Evolutionary conservation across 2,329 filamentous ascomycete species (phyloP).

Genomic region (Gaeumannomyces sp.): DNA sequence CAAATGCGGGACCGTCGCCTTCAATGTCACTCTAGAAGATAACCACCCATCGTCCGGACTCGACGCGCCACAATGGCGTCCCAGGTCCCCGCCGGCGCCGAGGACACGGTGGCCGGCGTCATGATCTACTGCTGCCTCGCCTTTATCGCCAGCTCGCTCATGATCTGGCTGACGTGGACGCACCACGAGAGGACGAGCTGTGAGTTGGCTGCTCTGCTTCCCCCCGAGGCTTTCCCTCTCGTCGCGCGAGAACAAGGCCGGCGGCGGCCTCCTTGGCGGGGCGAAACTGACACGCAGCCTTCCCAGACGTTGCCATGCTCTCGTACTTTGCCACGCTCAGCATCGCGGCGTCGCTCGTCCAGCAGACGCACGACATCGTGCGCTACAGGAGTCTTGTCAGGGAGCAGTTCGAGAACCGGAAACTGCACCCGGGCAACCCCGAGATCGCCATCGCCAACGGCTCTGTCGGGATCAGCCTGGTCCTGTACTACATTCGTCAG

Average conservation of each 20-base stretch:
- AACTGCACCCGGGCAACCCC: conserved; percentile 15
- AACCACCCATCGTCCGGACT: too few species aligned
- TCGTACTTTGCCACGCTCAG: conserved; percentile 18
- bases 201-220: conserved; percentile 11
- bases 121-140: conserved; percentile 13
- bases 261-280: too few species aligned
- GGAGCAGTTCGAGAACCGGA: conserved; percentile 15
- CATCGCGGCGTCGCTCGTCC: conserved; percentile 19
- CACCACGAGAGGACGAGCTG: conserved; percentile 21
- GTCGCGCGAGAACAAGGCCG: too few species aligned
- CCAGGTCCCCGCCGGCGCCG: conserved; percentile 17
- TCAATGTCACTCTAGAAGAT: too few species aligned
- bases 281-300: too few species aligned
- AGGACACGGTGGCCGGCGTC: conserved; percentile 14
- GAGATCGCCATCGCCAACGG: conserved; percentile 20
- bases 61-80: conserved; percentile 11
- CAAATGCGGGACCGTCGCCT: too few species aligned
- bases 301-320: conserved; percentile 19
- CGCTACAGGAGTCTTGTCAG: conserved; percentile 16
- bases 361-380: conserved; percentile 19
- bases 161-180: conserved; percentile 22
- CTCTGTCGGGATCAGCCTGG: conserved; percentile 19
- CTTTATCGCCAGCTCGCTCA: conserved; percentile 12
- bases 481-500: conserved; percentile 22
- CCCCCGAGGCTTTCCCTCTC: too few species aligned